Conservation (phyloP, 2,329 filamentous ascomycete species). For the Phyllosticta paracitricarpa region DNA sequence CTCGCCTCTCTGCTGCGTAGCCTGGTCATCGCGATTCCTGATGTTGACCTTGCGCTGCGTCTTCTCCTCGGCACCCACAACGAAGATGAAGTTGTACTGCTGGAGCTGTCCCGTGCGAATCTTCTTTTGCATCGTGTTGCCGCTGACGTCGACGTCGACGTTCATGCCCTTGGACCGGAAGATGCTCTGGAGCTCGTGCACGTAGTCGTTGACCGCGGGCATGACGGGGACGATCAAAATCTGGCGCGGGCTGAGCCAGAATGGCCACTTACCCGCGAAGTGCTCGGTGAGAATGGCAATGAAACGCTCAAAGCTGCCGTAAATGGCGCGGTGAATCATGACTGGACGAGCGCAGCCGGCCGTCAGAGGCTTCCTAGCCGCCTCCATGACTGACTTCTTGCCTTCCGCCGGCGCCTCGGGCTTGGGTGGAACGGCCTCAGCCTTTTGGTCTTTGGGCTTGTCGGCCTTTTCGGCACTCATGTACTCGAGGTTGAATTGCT, state of each 20-base stretch:
- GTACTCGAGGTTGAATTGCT: conserved; percentile 82
- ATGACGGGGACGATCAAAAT: conserved; percentile 71
- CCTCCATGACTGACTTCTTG: conserved; percentile 19
- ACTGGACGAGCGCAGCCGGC: conserved; percentile 69
- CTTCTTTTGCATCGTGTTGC: conserved; percentile 84
- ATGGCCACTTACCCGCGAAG: conserved; percentile 80
- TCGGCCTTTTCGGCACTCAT: conserved; percentile 56
- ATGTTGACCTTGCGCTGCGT: conserved; percentile 52
- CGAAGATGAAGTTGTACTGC: conserved; percentile 78
- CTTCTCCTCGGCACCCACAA: conserved; percentile 54
- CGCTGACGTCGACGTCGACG: conserved; percentile 59
- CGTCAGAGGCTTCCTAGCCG: conserved; percentile 42
- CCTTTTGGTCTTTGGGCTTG: conserved; percentile 37
- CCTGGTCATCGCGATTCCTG: conserved; percentile 52
- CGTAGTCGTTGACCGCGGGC: conserved; percentile 61
- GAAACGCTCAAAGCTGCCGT: conserved; percentile 59
- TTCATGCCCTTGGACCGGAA: conserved; percentile 61
- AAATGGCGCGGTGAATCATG: conserved; percentile 78
- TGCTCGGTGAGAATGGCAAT: conserved; percentile 74
- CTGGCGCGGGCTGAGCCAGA: conserved; percentile 80
- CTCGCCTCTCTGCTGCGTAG: conserved; percentile 52
- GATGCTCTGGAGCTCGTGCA: conserved; percentile 57
- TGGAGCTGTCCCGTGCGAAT: conserved; percentile 70
- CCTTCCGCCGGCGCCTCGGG: conserved; percentile 10
- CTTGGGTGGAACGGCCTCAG: conserved; percentile 36